Percentiles rank a stretch among this genome's conserved stretches.
These are phyloP conservation scores for Fusarium sp. DNA, from an alignment of 2,329 filamentous ascomycete genomes.

Conservation along the genomic window DNA sequence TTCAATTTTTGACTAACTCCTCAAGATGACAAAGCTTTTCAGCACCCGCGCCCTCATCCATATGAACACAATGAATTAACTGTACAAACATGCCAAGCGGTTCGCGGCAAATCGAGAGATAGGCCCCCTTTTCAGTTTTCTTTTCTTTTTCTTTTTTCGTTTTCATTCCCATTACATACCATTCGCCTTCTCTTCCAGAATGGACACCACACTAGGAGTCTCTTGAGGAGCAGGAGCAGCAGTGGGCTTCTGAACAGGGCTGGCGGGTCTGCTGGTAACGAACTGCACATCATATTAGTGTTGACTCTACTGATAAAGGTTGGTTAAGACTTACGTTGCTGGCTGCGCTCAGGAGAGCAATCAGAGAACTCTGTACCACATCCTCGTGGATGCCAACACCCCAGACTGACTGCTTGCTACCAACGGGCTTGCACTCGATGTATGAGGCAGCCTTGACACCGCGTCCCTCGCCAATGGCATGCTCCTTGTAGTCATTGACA, in stretches of 20 bases:
- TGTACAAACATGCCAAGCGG: slow-evolving; percentile 9
- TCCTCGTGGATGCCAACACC: slow-evolving; percentile 93
- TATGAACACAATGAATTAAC: background rate
- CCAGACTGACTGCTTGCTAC: slow-evolving; percentile 81
- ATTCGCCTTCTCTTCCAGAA: slow-evolving; percentile 32
- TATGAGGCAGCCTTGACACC: slow-evolving; percentile 95
- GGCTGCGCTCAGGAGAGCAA: slow-evolving; percentile 86
- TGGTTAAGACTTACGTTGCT: slow-evolving; percentile 75
- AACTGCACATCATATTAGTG: slow-evolving; percentile 8
- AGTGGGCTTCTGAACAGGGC: slow-evolving; percentile 15
- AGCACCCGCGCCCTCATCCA: background rate
- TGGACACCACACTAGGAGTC: slow-evolving; percentile 16
- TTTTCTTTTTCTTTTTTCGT: background rate
- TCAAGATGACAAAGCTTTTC: background rate
- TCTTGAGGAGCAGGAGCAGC: slow-evolving; percentile 4
- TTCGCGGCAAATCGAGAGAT: background rate
- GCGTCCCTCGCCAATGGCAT: slow-evolving; percentile 82
- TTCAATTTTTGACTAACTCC: slow-evolving; percentile 11
- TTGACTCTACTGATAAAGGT: background rate
- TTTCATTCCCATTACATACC: slow-evolving; percentile 12
- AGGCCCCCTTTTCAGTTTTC: background rate
- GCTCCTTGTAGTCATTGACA: slow-evolving; percentile 95
- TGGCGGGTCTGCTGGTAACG: slow-evolving; percentile 24
- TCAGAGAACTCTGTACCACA: slow-evolving; percentile 85
- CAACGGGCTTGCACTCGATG: slow-evolving; percentile 83